Base-by-base conservation (phyloP, 169 alveolate species). In the Plasmodium malariae region DNA sequence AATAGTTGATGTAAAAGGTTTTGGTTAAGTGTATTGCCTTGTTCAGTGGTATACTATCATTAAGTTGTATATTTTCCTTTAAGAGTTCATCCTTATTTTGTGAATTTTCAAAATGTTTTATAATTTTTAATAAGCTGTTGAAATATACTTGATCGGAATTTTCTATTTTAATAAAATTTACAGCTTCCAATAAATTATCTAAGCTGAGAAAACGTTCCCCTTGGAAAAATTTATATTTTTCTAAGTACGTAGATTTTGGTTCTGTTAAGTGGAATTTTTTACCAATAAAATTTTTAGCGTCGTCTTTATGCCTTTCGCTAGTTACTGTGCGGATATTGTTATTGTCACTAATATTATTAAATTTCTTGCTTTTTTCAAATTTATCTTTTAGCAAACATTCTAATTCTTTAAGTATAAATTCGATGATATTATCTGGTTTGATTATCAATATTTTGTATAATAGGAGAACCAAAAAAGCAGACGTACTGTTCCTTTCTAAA, bases 91-190 rank as follows among this genome's bases (percentile, higher is more conserved):
- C 26, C 28, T 54, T 45, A 45, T 78, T 78, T 51, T 62, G 48
- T 2, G 68, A 26, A 17, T 78, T 78, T 78, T 78, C 57, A 54
- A 78, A 78, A n/a, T 48, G 71, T 37, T 69, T 34, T n/a, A 78
- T 28, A 48, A 78, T 78, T 45, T 78, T 62, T 62, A 78, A 55
- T 40, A 78, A 49, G 30, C 55, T 78, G 48, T 63, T 63, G 43
- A 62, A 78, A 51, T 78, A 78, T 45, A 78, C 37, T 78, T 78
- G 28, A 28, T 78, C 89, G 21, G 78, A 62, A 55, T 78, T 78
- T 78, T 78, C 78, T 45, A 78, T 78, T 78, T 78, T 78, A 21
- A 65, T 62, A 40, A 63, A 57, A n/a, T 78, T 65, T 11, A 78
- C 72, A n/a, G 43, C 59, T 24, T 62, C 62, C 14, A 78, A 62